phyloP scores from a whole-genome alignment of 305 asterid species.

The Solanum hybrid region DNA sequence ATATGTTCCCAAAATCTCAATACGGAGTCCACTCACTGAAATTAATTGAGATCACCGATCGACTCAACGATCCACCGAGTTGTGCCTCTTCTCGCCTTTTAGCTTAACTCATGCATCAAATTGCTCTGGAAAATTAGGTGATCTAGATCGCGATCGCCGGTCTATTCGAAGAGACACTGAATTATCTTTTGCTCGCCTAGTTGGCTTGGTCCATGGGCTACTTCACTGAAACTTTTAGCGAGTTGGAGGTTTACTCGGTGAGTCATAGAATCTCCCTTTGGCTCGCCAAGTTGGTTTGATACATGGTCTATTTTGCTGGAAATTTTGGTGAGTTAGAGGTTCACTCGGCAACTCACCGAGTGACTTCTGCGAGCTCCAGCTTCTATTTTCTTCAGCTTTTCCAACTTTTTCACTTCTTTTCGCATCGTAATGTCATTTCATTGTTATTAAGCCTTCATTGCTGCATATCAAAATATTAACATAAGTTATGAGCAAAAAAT shows the following conservation, averaged over 20 bases:
- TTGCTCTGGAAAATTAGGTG: neutral
- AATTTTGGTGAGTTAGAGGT: neutral
- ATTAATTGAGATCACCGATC: neutral
- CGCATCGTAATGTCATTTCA: no score
- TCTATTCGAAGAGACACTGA: neutral
- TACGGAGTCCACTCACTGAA: neutral
- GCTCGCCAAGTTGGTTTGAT: neutral
- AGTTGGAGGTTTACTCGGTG: neutral
- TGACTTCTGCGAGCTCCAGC: neutral
- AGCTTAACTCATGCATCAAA: neutral
- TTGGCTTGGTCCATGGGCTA: neutral
- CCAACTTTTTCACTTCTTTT: neutral
- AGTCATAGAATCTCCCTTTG: neutral
- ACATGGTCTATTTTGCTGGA: neutral
- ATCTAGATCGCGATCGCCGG: neutral
- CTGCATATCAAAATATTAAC: no score
- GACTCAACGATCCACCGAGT: neutral
- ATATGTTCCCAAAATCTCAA: neutral
- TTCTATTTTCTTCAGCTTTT: neutral
- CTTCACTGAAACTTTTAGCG: neutral
- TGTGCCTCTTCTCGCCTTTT: neutral
- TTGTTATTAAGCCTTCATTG: no score
- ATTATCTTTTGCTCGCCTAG: neutral
- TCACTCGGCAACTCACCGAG: neutral
- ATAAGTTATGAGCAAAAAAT: no score